Conservation (phyloP, 2,329 filamentous ascomycete genomes). For the Teratosphaeria zuluensis region DNA sequence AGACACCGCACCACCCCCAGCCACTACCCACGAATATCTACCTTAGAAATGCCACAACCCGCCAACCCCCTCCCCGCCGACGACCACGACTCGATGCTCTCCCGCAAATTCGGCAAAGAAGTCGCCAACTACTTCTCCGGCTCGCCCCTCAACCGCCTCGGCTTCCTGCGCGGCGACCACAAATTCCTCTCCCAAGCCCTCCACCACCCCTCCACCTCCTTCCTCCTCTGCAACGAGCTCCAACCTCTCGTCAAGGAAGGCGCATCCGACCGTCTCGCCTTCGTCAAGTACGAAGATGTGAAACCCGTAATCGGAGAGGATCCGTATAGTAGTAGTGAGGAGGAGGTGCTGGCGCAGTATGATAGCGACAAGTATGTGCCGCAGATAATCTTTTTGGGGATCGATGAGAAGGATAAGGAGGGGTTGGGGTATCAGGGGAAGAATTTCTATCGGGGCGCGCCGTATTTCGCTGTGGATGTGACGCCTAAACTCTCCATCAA, state of each 20-base stretch:
- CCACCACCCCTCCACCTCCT: constrained; percentile 54
- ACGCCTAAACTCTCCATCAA: constrained; percentile 55
- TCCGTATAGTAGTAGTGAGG: constrained; percentile 62
- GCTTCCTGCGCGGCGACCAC: constrained; percentile 63
- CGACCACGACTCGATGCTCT: constrained; percentile 58
- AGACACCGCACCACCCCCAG: not conserved
- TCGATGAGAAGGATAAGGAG: constrained; percentile 55
- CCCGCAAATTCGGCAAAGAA: constrained; percentile 68
- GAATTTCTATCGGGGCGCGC: constrained; percentile 62
- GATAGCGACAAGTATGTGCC: constrained; percentile 61
- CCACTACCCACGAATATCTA: constrained; percentile 4
- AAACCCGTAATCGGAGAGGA: constrained; percentile 59
- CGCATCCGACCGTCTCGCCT: constrained; percentile 49
- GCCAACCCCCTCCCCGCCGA: constrained; percentile 48
- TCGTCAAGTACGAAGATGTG: constrained; percentile 57
- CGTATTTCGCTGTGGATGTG: constrained; percentile 84
- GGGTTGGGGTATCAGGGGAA: constrained; percentile 53
- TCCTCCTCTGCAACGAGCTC: constrained; percentile 71
- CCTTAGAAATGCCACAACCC: constrained; percentile 22
- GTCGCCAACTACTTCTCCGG: constrained; percentile 76
- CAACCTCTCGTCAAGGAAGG: constrained; percentile 53
- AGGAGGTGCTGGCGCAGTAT: constrained; percentile 61
- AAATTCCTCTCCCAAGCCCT: constrained; percentile 61
- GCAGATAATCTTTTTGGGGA: constrained; percentile 72
- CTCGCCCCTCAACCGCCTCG: constrained; percentile 66